Evolutionary conservation across 2,329 filamentous ascomycete genomes (phyloP).

Genomic region (Diaporthe helianthi): DNA sequence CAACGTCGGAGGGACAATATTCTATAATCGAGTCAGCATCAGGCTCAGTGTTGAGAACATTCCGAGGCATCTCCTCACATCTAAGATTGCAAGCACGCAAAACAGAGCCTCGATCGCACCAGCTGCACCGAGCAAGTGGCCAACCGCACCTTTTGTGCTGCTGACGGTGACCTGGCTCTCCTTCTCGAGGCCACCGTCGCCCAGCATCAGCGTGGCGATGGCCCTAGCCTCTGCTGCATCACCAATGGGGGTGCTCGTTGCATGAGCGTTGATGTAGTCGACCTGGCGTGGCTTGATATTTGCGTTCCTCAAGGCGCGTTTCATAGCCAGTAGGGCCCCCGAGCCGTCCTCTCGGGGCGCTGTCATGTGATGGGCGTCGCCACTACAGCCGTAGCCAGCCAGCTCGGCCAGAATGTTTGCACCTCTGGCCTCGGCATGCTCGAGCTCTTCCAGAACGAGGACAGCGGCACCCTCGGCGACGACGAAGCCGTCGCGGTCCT

Average conservation of each 20-base stretch:
- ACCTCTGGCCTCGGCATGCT: conserved; percentile 81
- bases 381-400: conserved; percentile 86
- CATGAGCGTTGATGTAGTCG: conserved; percentile 95
- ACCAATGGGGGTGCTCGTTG: conserved; percentile 85
- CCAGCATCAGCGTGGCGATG: conserved; percentile 78
- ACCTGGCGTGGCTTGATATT: conserved; percentile 72
- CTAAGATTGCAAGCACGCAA: conserved; percentile 76
- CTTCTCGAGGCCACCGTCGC: conserved; percentile 68
- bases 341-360: conserved; percentile 83
- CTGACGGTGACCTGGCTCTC: conserved; percentile 79
- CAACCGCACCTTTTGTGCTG: conserved; percentile 92
- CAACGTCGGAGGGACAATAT: conserved; percentile 82
- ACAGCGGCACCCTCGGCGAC: conserved; percentile 92
- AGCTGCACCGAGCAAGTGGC: conserved; percentile 89
- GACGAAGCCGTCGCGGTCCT: conserved; percentile 81
- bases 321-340: conserved; percentile 87
- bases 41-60: not conserved
- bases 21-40: conserved; percentile 54
- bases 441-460: conserved; percentile 85
- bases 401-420: conserved; percentile 89
- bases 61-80: conserved; percentile 63
- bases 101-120: conserved; percentile 92
- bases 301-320: conserved; percentile 77
- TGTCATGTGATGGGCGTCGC: conserved; percentile 93
- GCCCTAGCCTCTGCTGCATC: conserved; percentile 88